Evolutionary conservation across 352 stramenopile genomes (phyloP).

Genomic region (Phytophthora aleatoria): DNA sequence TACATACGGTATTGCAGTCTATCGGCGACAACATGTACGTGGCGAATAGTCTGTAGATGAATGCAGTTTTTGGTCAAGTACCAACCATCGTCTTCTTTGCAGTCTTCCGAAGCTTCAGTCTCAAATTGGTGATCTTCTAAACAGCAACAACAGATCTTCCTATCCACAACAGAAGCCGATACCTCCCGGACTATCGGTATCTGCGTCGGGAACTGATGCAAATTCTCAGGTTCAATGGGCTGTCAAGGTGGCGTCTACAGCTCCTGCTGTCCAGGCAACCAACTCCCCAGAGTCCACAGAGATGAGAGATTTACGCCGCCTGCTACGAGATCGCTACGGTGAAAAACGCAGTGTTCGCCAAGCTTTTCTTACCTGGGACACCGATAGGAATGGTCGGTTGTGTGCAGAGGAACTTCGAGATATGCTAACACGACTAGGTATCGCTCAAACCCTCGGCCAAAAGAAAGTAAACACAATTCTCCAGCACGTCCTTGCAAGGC

Average conservation of each 20-base stretch:
- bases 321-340: slow-evolving; percentile 63
- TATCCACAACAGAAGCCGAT: not conserved
- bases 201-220: slow-evolving; percentile 11
- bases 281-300: slow-evolving; percentile 7
- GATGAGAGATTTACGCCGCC: slow-evolving; percentile 40
- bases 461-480: slow-evolving; percentile 46
- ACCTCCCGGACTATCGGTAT: not conserved
- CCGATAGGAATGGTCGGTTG: slow-evolving; percentile 56
- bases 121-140: not conserved
- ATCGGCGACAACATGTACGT: slow-evolving; percentile 14
- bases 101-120: slow-evolving; percentile 24
- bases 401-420: slow-evolving; percentile 41
- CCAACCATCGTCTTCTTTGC: not conserved
- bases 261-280: not conserved
- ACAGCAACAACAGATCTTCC: not conserved
- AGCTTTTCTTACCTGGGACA: slow-evolving; percentile 67
- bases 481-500: slow-evolving; percentile 37
- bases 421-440: slow-evolving; percentile 49
- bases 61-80: not conserved
- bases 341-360: slow-evolving; percentile 58
- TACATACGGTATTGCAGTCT: not conserved
- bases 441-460: slow-evolving; percentile 40
- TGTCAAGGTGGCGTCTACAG: slow-evolving; percentile 24
- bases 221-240: slow-evolving; percentile 45
- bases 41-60: not conserved